Conservation (phyloP, 345 rosid genomes). For the Populus ilicifolia region DNA sequence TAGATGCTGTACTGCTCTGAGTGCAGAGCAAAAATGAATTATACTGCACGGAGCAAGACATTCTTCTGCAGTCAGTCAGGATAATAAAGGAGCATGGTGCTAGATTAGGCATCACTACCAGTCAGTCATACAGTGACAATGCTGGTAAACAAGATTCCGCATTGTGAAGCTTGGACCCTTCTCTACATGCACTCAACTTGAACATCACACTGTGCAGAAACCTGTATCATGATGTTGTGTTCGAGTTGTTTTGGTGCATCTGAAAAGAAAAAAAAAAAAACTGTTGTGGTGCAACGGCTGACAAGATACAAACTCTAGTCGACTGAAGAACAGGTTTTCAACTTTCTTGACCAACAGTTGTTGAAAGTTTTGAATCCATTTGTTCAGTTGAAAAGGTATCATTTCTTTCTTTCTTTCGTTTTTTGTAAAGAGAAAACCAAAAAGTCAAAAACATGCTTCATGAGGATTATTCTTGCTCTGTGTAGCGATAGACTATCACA, state of each 20-base stretch:
- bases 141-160: neutral
- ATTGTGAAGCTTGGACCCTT: neutral
- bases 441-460: neutral
- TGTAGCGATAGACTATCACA: neutral
- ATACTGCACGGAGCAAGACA: constrained; percentile 60
- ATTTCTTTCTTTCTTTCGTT: neutral
- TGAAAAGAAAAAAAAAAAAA: neutral
- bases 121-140: constrained; percentile 14
- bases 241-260: neutral
- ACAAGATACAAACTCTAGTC: neutral
- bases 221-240: neutral
- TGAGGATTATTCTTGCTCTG: no score
- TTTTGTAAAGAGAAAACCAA: neutral
- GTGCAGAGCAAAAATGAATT: constrained; percentile 66
- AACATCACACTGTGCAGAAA: neutral
- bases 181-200: neutral
- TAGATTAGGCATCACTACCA: constrained; percentile 42
- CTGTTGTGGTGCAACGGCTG: neutral
- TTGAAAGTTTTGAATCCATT: neutral
- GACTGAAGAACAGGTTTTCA: neutral
- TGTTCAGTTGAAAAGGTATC: neutral
- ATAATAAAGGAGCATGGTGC: constrained; percentile 76
- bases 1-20: neutral
- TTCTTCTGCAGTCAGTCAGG: constrained; percentile 59
- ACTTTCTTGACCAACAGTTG: neutral